These are phyloP conservation scores for Haplographium delicatum DNA, from an alignment of 495 filamentous ascomycete genomes.

Conservation along the genomic window DNA sequence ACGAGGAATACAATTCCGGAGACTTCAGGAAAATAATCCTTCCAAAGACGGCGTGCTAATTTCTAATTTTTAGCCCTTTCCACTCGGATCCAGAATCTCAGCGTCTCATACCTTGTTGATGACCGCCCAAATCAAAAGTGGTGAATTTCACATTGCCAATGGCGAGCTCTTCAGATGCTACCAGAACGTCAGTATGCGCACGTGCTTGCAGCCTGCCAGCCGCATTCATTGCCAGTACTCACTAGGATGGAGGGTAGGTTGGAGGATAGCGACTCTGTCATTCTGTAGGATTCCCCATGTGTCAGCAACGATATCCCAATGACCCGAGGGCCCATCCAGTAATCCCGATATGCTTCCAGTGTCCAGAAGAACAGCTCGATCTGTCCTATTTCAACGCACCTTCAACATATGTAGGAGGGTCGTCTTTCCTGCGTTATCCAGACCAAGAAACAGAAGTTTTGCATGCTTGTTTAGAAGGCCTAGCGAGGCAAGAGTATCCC, in stretches of 20 bases:
- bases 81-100: neutral
- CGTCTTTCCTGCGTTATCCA: slow-evolving; percentile 98
- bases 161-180: slow-evolving; percentile 90
- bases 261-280: slow-evolving; percentile 88
- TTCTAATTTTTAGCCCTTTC: too few relatives aligned
- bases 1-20: slow-evolving; percentile 97
- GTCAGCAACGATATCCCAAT: slow-evolving; percentile 12
- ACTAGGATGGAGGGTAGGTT: slow-evolving; percentile 88
- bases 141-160: slow-evolving; percentile 97
- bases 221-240: slow-evolving; percentile 31
- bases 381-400: slow-evolving; percentile 45
- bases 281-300: slow-evolving; percentile 50
- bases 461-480: slow-evolving; percentile 95
- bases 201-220: slow-evolving; percentile 9
- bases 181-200: slow-evolving; percentile 21
- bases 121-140: slow-evolving; percentile 94
- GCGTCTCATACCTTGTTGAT: slow-evolving; percentile 74
- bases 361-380: neutral
- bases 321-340: neutral
- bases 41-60: slow-evolving; percentile 90
- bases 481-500: slow-evolving; percentile 82
- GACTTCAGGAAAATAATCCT: slow-evolving; percentile 98
- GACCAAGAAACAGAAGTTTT: slow-evolving; percentile 87
- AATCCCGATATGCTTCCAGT: neutral
- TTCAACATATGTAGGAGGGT: slow-evolving; percentile 91